phyloP scores from a whole-genome alignment of 306 rosid genomes.

The Purshia tridentata region DNA sequence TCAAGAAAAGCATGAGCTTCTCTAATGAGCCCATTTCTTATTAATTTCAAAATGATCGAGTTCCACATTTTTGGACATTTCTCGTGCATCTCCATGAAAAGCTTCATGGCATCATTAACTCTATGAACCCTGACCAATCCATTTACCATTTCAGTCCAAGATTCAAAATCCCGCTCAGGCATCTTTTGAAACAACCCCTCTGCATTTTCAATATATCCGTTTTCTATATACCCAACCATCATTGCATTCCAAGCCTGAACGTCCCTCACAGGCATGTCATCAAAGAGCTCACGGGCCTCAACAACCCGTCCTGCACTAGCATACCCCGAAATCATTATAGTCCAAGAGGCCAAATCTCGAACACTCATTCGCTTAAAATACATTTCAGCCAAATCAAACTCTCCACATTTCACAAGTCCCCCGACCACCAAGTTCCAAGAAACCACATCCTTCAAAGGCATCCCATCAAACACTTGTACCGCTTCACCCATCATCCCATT shows the following conservation, averaged over 20 bases:
- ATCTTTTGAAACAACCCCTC: constrained; percentile 44
- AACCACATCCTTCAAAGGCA: constrained; percentile 45
- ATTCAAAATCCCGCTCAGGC: constrained; percentile 39
- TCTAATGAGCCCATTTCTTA: constrained; percentile 37
- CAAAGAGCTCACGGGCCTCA: constrained; percentile 43
- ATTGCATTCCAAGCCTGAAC: constrained; percentile 49
- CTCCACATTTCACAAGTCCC: constrained; percentile 44
- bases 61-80: constrained; percentile 47
- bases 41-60: constrained; percentile 34
- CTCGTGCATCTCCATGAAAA: constrained; percentile 50
- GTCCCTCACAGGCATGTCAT: constrained; percentile 43
- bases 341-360: constrained; percentile 52
- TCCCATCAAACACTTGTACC: constrained; percentile 36
- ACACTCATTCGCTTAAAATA: constrained; percentile 35
- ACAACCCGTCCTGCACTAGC: constrained; percentile 32
- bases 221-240: constrained; percentile 43
- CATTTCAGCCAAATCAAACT: constrained; percentile 36
- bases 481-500: constrained; percentile 42
- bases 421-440: constrained; percentile 60
- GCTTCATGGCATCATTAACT: constrained; percentile 39
- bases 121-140: constrained; percentile 37
- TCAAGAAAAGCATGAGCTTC: constrained; percentile 47
- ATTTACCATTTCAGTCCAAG: constrained; percentile 41
- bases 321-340: constrained; percentile 45
- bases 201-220: constrained; percentile 32